Base-by-base conservation (phyloP, 345 rosid species). In the Salix koriyanagi region DNA sequence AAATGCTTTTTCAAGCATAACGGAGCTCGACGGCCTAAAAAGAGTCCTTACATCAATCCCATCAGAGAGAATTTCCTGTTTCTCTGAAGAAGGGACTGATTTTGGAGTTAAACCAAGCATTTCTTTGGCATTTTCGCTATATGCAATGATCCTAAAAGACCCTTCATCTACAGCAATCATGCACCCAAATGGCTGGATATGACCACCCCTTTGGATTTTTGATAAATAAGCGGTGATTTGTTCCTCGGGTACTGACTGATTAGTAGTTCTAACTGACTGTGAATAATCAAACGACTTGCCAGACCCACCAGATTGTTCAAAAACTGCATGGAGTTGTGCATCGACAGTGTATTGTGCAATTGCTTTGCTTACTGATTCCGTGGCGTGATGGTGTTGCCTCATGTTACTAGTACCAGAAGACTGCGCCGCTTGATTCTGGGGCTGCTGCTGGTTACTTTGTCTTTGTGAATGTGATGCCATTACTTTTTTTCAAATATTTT, bases 131-230 rank as follows among this genome's bases (percentile, higher is more conserved):
- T 96, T 96, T 75, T 91, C 93, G 70, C 98, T 94, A 79, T 84
- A 92, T 1, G 90, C 94, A 65, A 91, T 87, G 80, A 96, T 88
- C 21, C 87, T 70, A 75, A 91, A 96, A 21, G 85, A 77, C 16
- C 88, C 78, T 62, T 94, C 98, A 44, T 94, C 97, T 23, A 89
- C 95, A 11, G 97, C 90, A 70, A 94, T 89, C 88, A 87, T 83
- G 79, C 98, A 92, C n/a, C 99, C 99, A 58, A 91, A 92, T 7
- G 98, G 97, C 84, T 96, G 98, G 50, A 96, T 89, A 62, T 81
- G 91, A 7, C 97, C 94, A 11, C 99, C 99, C 14, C 99, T 83
- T 83, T 96, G 99, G 80, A 96, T 96, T 82, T 83, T 86, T 1
- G 97, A 89, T 65, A 96, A 82, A 82, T 96, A 94, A 25, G 89